Evolutionary conservation across 345 rosid genomes (phyloP).

Genomic region (Hibiscus mutabilis): DNA sequence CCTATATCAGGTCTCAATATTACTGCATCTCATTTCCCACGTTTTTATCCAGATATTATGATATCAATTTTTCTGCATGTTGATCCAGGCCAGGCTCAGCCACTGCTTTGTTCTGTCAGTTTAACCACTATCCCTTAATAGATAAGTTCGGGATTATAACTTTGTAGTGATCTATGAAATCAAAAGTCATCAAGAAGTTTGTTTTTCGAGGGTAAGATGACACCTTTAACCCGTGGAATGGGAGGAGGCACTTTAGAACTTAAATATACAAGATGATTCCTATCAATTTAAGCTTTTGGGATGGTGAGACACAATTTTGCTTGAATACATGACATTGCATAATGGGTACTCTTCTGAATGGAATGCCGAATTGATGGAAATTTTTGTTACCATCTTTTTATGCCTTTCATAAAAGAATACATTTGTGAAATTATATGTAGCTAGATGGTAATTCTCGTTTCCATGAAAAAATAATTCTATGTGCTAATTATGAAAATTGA

Average conservation of each 20-base stretch:
- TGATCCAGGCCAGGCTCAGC: background rate
- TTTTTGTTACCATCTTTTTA: background rate
- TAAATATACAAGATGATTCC: background rate
- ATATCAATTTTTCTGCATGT: background rate
- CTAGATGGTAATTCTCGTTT: slow-evolving; percentile 2
- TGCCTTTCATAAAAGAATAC: background rate
- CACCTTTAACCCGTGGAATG: background rate
- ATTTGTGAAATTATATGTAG: slow-evolving; percentile 3
- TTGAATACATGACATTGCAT: too few species aligned
- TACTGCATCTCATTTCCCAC: background rate
- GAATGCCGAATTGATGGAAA: background rate
- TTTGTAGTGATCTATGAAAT: background rate
- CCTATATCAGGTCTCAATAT: slow-evolving; percentile 32
- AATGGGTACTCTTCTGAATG: too few species aligned
- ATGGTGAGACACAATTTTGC: background rate
- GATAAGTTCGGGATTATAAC: background rate
- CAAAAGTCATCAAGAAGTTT: background rate
- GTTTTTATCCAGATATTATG: background rate
- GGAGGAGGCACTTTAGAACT: background rate
- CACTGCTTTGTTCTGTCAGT: slow-evolving; percentile 1
- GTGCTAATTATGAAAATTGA: slow-evolving; percentile 1
- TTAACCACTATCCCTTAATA: background rate
- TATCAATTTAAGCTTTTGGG: background rate
- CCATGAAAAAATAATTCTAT: background rate
- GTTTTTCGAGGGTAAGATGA: background rate